Conservation (phyloP, 768 basidiomycete species). For the Pisolithus marmoratus region DNA sequence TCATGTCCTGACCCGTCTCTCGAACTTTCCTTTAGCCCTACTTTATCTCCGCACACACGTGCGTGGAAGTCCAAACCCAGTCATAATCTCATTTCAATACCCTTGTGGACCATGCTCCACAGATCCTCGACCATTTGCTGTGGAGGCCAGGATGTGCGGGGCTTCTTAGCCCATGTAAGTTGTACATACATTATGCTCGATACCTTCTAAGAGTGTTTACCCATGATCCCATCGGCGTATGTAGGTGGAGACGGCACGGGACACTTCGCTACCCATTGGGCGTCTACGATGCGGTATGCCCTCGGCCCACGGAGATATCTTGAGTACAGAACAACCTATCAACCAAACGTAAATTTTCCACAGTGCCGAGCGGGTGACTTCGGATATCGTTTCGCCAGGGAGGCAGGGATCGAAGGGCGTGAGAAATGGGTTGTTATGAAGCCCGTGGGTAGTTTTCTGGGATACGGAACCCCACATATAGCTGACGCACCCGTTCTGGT, state of each 20-base stretch:
- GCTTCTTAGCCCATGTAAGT: slow-evolving; percentile 86
- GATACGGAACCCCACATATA: neutral
- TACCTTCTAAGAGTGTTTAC: too few relatives aligned
- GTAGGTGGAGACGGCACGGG: too few relatives aligned
- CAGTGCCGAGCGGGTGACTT: slow-evolving; percentile 80
- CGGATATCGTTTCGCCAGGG: slow-evolving; percentile 44
- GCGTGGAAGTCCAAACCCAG: neutral
- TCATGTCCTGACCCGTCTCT: slow-evolving; percentile 20
- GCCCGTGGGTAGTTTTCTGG: slow-evolving; percentile 41
- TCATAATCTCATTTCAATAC: slow-evolving; percentile 70
- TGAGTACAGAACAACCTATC: slow-evolving; percentile 21
- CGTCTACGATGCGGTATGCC: too few relatives aligned
- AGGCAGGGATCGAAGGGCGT: slow-evolving; percentile 31
- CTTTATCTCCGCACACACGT: neutral
- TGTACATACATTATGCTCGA: neutral
- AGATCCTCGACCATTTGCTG: slow-evolving; percentile 51
- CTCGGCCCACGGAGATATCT: too few relatives aligned
- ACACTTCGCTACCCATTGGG: too few relatives aligned
- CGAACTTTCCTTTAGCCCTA: slow-evolving; percentile 1
- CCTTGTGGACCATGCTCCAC: slow-evolving; percentile 75
- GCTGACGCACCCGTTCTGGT: neutral
- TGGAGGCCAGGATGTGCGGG: slow-evolving; percentile 61
- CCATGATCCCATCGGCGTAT: too few relatives aligned
- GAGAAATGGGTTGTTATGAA: slow-evolving; percentile 86
- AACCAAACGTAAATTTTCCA: slow-evolving; percentile 68